Percentiles rank a stretch among this genome's conserved stretches.
phyloP scores from a whole-genome alignment of 2,329 filamentous ascomycete species.

The Fusarium brachygibbosum region DNA sequence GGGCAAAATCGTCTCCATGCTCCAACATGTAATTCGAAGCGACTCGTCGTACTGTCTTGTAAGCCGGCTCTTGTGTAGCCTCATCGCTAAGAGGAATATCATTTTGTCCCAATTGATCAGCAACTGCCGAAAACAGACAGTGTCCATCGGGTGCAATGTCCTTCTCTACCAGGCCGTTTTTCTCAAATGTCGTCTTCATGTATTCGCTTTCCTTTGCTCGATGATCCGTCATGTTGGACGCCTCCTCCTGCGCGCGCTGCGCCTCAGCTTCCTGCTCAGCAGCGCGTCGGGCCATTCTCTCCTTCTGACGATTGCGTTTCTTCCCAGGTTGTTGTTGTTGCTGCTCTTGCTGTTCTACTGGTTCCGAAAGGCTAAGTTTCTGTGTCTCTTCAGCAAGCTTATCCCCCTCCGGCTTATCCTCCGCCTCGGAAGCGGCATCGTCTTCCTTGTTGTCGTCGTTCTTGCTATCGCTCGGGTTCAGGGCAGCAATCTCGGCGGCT shows the following conservation, averaged over 20 bases:
- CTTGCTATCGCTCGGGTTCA: constrained; percentile 51
- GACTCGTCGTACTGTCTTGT: constrained; percentile 75
- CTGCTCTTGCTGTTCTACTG: constrained; percentile 13
- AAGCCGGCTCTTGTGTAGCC: constrained; percentile 58
- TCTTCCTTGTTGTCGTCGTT: constrained; percentile 38
- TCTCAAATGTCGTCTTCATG: constrained; percentile 77
- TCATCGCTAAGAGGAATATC: constrained; percentile 58
- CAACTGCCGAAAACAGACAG: constrained; percentile 92
- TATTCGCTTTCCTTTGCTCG: constrained; percentile 76
- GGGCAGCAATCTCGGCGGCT: constrained; percentile 66
- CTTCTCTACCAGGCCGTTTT: constrained; percentile 76
- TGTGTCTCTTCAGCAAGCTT: constrained; percentile 39
- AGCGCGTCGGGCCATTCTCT: constrained; percentile 87
- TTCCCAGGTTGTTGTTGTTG: constrained; percentile 58
- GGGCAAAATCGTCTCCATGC: constrained; percentile 84
- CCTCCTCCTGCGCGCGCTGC: constrained; percentile 79
- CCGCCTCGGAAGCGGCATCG: constrained; percentile 8
- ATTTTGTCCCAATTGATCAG: constrained; percentile 78
- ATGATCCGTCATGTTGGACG: constrained; percentile 78
- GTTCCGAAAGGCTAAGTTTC: constrained; percentile 42
- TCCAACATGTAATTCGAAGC: constrained; percentile 83
- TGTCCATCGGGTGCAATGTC: constrained; percentile 92
- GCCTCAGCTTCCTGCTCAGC: constrained; percentile 83
- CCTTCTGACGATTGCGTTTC: constrained; percentile 93
- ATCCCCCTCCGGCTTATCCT: constrained; percentile 23